Evolutionary conservation across 179 eudicot species (phyloP), one percentile per base, ranked within the genome.

Genomic region (Carnegiea gigantea): DNA sequence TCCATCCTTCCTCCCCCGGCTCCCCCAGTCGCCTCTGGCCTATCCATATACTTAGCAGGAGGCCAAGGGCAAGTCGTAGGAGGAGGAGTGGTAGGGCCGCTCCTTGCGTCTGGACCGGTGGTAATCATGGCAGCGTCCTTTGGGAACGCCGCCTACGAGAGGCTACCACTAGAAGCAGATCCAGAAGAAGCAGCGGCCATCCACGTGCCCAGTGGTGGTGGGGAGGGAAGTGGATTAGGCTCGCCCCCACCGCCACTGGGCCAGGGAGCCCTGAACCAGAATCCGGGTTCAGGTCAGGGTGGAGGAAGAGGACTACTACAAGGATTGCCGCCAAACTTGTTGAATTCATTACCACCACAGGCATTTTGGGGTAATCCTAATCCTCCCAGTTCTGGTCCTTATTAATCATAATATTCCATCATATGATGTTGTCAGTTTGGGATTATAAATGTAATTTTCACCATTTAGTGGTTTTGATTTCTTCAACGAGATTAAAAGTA

Each of bases 31-130:
- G 98, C 98, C 0, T 91, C 98, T 0, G 90, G 93, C 9, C 82
- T 95, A 51, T 89, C 97, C 6, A 86, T 95, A 15, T 93, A 92
- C 43, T 75, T 95, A 9, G 98, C 98, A 6, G 98, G 98, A 5
- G 97, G 98, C 2, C 98, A 95, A 67, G 98, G 98, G 0, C 98
- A 93, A 81, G 98, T 95, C 6, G 93, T 95, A 0, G 98, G 98
- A 2, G 98, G 98, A 15, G 88, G 93, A 1, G 98, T 95, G 24
- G 97, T 90, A 12, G 98, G 98, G 1, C 93, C 90, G 4, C 91
- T 95, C 0, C 9, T 91, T 12, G 92, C 98, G 0, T 84, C 98
- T 1, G 98, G 98, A 15, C 94, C 98, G 0, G 98, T 95, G 24
- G 90, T 95, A 28, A 88, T 95, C 54, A 93, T 93, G 93, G 97